A percentile compares a stretch with the other conserved stretches of the same genome.
Evolutionary conservation across 495 filamentous ascomycete genomes (phyloP).

Genomic region (Staphylotrichum tortipilum): DNA sequence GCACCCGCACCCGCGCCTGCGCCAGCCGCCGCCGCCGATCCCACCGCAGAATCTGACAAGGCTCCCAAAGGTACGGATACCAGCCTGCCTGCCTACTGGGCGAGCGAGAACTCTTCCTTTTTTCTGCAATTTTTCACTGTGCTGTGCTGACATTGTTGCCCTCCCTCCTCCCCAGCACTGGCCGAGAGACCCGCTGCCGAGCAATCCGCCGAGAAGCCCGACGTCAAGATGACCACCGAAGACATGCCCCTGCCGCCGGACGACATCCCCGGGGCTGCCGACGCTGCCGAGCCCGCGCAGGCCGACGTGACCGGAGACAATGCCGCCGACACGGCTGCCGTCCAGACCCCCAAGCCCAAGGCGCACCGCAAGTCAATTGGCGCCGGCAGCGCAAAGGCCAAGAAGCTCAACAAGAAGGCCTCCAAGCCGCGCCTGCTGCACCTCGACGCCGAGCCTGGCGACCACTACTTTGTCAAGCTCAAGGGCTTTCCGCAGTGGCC

Average conservation of each 20-base stretch:
- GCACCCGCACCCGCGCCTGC: too few species aligned
- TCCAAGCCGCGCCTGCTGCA: constrained; percentile 62
- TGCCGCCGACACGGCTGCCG: constrained; percentile 16
- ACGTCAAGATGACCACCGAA: constrained; percentile 33
- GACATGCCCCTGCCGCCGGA: constrained; percentile 22
- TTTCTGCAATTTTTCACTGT: too few species aligned
- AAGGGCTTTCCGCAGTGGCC: constrained; percentile 90
- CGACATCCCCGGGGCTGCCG: constrained; percentile 20
- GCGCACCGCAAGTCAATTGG: constrained; percentile 58
- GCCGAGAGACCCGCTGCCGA: constrained; percentile 22
- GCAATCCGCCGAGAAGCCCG: constrained; percentile 21
- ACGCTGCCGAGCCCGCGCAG: constrained; percentile 13
- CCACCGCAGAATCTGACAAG: constrained; percentile 14
- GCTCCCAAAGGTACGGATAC: constrained; percentile 11
- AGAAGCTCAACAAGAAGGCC: constrained; percentile 78
- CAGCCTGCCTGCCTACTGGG: too few species aligned
- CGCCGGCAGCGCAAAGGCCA: constrained; percentile 58
- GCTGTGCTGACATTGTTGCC: constrained; percentile 10
- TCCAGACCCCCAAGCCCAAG: constrained; percentile 35
- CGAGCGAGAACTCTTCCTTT: too few species aligned
- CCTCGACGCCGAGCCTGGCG: constrained; percentile 71
- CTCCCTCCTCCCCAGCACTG: constrained; percentile 2
- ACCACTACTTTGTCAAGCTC: constrained; percentile 78
- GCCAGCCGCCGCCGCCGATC: constrained; percentile 1
- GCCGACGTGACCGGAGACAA: constrained; percentile 13